Evolutionary conservation across 495 filamentous ascomycete genomes (phyloP).

Genomic region (Pseudotulostoma volvatum): DNA sequence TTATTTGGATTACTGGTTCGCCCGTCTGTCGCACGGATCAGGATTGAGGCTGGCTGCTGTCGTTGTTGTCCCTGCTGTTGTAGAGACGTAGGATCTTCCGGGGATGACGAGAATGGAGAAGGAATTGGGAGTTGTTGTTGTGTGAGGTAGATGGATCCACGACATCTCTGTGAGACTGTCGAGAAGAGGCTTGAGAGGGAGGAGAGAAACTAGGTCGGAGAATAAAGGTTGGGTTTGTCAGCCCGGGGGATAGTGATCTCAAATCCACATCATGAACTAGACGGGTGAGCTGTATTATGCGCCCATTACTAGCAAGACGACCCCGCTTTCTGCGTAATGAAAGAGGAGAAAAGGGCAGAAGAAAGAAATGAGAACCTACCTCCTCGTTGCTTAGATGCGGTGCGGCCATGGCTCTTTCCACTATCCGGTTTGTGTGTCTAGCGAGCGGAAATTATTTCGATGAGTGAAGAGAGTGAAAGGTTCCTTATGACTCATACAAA

Average conservation of each 20-base stretch:
- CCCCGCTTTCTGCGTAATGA: background rate
- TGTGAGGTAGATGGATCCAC: conserved; percentile 66
- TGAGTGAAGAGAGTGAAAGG: no score
- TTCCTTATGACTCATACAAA: no score
- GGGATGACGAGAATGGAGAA: conserved; percentile 8
- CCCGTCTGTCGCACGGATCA: conserved; percentile 75
- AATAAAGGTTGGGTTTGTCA: background rate
- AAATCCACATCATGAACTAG: background rate
- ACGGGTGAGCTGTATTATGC: no score
- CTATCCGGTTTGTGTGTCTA: no score
- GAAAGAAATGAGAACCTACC: no score
- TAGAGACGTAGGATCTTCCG: conserved; percentile 2
- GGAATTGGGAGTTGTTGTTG: conserved; percentile 49
- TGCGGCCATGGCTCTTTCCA: no score
- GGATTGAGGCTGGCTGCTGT: conserved; percentile 38
- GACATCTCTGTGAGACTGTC: conserved; percentile 44
- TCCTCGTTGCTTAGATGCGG: background rate
- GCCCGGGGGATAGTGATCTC: background rate
- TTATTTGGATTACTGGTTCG: conserved; percentile 28
- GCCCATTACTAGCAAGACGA: background rate
- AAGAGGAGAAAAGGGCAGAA: background rate
- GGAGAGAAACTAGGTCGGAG: conserved; percentile 75
- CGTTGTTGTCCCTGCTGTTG: conserved; percentile 3
- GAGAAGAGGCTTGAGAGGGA: conserved; percentile 61
- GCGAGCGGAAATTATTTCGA: no score